Base-by-base conservation (phyloP, 768 basidiomycete species). In the Macrolepiota fuliginosa region DNA sequence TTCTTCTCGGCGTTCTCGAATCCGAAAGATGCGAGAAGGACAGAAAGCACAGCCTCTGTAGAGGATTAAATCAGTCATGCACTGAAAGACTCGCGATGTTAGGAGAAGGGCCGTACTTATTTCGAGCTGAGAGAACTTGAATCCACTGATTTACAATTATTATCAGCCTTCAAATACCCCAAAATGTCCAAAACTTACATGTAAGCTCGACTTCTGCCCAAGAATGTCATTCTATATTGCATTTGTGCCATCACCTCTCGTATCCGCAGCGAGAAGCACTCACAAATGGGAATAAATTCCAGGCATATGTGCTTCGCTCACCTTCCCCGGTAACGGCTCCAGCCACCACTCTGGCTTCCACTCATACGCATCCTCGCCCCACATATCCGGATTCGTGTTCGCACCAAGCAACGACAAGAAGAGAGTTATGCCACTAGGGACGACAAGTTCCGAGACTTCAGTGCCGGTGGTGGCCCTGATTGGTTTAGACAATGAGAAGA, bases 291-390 rank as follows among this genome's bases (percentile, higher is more conserved):
- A 66, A 50, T 67, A 70, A 9, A 70, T 59, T 2, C 67, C 67
- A 22, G 69, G 66, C 12, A 67, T 56, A 10, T 65, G 57, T 0
- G 67, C 65, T 1, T 56, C 50, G 12, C 47, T 25, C 9, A 78
- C 68, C 13, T 60, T 56, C 3, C 71, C 66, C 1, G 77, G 79
- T n/a, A 78, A 67, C 1, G 72, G 70, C 1, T 68, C 66, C 4
- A 79, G 65, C 77, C 77, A 81, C 37, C 79, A 71, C 56, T 80
- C 79, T 6, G 80, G 79, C 56, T 71, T 77, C 75, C 76, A 82
- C 56, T 76, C 75, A 12, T 71, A 39, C 2, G 76, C 72, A 62
- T 81, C 79, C 6, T 65, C 64, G 1, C 79, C 80, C 80, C 80
- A 81, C 1, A 77, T 63, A 1, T 65, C 70, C 15, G 71, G 70